Evolutionary conservation across 768 basidiomycete species (phyloP).

Genomic region (Chalciporus pseudorubinellus): DNA sequence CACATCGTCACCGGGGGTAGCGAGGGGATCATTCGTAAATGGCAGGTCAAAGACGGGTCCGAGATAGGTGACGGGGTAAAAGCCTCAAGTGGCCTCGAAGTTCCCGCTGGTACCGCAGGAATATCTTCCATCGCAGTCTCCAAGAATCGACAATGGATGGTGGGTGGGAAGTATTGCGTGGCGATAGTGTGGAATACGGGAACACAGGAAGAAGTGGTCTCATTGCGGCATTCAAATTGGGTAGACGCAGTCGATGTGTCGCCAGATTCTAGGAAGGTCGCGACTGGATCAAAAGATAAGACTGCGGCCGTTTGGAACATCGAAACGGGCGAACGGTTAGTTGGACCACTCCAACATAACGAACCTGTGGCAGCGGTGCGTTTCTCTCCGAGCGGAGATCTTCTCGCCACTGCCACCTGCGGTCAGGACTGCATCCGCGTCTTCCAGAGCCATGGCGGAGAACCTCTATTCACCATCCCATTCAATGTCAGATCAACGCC

Average conservation of each 20-base stretch:
- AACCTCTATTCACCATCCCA: neutral
- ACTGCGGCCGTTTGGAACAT: neutral
- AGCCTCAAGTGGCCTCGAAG: no score
- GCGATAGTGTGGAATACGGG: neutral
- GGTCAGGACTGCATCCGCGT: fast-evolving
- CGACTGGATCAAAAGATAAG: neutral
- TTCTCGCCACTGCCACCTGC: neutral
- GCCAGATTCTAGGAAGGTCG: neutral
- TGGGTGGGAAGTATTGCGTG: neutral
- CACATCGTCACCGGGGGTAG: no score
- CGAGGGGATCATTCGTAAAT: no score
- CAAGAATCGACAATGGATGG: neutral
- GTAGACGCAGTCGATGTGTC: neutral
- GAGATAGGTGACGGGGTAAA: no score
- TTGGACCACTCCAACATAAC: neutral
- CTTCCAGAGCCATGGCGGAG: neutral
- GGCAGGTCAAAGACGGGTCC: no score
- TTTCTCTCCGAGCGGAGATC: neutral
- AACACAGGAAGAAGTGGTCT: neutral
- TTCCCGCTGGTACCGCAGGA: no score
- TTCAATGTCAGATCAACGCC: neutral
- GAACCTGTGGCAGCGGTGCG: neutral
- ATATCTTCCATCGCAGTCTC: neutral
- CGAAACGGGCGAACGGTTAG: neutral
- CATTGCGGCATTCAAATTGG: neutral